These are phyloP conservation scores for Hypsizygus ulmarius DNA, from an alignment of 1,284 basidiomycete genomes.

Conservation along the genomic window DNA sequence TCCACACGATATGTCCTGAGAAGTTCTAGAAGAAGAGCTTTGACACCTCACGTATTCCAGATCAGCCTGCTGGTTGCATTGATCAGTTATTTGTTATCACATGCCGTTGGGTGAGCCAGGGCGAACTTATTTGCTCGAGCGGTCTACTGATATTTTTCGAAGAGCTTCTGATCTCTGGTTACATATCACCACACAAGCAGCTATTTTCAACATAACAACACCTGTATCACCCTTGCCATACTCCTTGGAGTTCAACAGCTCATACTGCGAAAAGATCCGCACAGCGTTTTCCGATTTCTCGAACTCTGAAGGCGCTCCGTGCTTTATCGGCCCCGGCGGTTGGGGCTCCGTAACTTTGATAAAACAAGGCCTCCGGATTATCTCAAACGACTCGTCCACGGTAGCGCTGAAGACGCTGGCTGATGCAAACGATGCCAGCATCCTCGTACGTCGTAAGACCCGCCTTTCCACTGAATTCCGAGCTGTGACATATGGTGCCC, in stretches of 20 bases:
- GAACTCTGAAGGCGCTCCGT: no score
- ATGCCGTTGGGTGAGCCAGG: constrained; percentile 1
- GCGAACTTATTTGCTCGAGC: background rate
- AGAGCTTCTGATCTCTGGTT: constrained; percentile 4
- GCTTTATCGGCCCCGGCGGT: no score
- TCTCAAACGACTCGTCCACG: background rate
- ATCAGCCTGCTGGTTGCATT: background rate
- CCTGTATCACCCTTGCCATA: background rate
- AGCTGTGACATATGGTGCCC: constrained; percentile 5
- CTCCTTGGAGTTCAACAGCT: background rate
- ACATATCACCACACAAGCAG: constrained; percentile 1
- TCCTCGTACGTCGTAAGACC: background rate
- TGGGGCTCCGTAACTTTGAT: no score
- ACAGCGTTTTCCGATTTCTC: no score
- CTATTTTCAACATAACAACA: background rate
- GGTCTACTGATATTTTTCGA: background rate
- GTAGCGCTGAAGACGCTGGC: background rate
- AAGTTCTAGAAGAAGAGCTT: background rate
- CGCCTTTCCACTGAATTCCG: constrained; percentile 1
- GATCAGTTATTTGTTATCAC: background rate
- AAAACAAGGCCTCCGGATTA: background rate
- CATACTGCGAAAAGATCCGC: no score
- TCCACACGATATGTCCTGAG: background rate
- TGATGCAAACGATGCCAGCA: background rate
- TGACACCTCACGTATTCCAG: background rate